Evolutionary conservation across 139 green algal species (phyloP).

Genomic region (Desmodesmus armatus): DNA sequence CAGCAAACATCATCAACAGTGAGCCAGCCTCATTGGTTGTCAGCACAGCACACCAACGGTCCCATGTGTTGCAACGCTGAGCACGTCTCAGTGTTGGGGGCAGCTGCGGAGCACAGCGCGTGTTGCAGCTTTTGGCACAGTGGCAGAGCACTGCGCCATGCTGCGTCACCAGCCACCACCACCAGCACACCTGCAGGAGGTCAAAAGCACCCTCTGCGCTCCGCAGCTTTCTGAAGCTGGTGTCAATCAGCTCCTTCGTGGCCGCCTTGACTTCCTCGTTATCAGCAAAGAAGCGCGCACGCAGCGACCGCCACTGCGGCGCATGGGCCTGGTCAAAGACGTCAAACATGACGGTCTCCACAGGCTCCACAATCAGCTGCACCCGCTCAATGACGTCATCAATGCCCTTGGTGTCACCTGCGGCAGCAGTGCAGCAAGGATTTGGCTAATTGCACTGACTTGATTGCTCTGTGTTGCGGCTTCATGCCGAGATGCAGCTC

Average conservation of each 20-base stretch:
- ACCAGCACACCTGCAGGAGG: conserved; percentile 70
- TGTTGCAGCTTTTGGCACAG: not conserved
- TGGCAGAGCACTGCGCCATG: no score
- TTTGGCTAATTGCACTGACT: not conserved
- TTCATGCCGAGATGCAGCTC: not conserved
- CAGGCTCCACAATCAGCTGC: conserved; percentile 83
- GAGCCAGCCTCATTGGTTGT: not conserved
- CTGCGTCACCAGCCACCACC: no score
- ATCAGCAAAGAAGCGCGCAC: conserved; percentile 76
- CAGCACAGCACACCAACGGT: not conserved
- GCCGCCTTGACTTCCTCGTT: conserved; percentile 70
- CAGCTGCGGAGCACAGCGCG: not conserved
- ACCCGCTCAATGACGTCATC: conserved; percentile 82
- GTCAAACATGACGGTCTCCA: conserved; percentile 75
- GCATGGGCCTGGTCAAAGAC: conserved; percentile 77
- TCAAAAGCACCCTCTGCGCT: conserved; percentile 89
- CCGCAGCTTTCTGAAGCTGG: conserved; percentile 91
- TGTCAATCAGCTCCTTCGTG: conserved; percentile 89
- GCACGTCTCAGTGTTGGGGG: no score
- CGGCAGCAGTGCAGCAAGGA: conserved; percentile 2
- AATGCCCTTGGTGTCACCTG: conserved; percentile 79
- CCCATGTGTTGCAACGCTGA: not conserved
- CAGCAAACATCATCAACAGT: no score
- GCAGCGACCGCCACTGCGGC: conserved; percentile 73
- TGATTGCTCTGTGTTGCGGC: no score